These are phyloP conservation scores for Knufia fluminis DNA, from an alignment of 2,329 filamentous ascomycete species.

Conservation along the genomic window DNA sequence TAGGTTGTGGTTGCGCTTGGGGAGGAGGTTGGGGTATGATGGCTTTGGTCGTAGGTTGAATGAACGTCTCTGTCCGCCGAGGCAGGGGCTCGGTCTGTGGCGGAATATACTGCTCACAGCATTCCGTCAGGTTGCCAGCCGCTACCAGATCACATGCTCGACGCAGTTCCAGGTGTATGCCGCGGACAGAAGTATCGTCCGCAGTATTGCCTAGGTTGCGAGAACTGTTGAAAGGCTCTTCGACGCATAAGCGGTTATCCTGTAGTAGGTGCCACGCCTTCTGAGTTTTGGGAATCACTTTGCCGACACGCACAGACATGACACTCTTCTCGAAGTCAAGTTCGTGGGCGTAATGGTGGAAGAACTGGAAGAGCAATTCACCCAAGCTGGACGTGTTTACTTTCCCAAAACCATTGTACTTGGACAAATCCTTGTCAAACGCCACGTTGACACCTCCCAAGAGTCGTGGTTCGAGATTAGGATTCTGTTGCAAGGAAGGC, in stretches of 20 bases:
- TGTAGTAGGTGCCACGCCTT: constrained; percentile 77
- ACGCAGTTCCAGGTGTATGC: constrained; percentile 80
- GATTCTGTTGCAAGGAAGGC: constrained; percentile 70
- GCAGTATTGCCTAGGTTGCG: constrained; percentile 94
- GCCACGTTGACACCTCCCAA: constrained; percentile 59
- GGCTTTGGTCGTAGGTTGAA: constrained; percentile 45
- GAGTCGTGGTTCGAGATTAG: constrained; percentile 51
- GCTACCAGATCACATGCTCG: constrained; percentile 77
- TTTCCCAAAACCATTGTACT: constrained; percentile 62
- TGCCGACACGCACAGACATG: constrained; percentile 76
- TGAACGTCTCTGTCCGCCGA: constrained; percentile 17
- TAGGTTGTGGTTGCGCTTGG: constrained; percentile 8
- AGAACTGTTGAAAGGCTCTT: constrained; percentile 86
- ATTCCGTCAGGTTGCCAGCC: constrained; percentile 67
- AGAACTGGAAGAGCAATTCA: constrained; percentile 88
- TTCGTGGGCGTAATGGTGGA: constrained; percentile 88
- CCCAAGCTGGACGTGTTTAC: constrained; percentile 76
- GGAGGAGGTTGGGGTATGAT: constrained; percentile 38
- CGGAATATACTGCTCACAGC: constrained; percentile 80
- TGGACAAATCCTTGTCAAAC: constrained; percentile 79
- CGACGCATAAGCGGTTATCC: constrained; percentile 83
- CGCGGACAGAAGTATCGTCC: constrained; percentile 87
- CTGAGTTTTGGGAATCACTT: constrained; percentile 66
- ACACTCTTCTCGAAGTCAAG: constrained; percentile 79
- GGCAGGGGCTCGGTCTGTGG: constrained; percentile 49